These are phyloP conservation scores for Annona squamosa DNA, from an alignment of 164 flowering plant genomes.

Conservation along the genomic window DNA sequence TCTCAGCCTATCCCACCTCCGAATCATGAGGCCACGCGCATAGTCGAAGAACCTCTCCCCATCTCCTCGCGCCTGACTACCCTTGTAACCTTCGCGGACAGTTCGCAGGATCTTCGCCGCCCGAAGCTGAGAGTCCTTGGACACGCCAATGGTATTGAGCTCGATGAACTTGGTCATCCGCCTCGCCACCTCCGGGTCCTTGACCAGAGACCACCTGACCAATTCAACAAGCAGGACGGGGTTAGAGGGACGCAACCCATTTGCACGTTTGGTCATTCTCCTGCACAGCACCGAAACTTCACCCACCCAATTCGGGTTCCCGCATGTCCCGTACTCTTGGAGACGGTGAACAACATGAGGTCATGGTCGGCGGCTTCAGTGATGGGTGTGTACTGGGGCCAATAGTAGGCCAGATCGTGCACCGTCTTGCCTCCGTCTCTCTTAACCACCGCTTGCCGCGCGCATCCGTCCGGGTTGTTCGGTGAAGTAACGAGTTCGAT, in stretches of 20 bases:
- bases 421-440: constrained; percentile 39
- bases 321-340: constrained; percentile 96
- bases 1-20: constrained; percentile 51
- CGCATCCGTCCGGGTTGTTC: constrained; percentile 68
- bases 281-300: neutral
- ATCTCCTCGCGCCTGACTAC: neutral
- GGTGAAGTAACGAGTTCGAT: constrained; percentile 90
- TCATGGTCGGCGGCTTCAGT: constrained; percentile 56
- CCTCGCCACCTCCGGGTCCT: constrained; percentile 45
- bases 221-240: neutral
- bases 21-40: constrained; percentile 28
- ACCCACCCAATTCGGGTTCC: constrained; percentile 84
- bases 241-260: neutral
- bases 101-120: constrained; percentile 48
- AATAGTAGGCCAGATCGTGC: constrained; percentile 80
- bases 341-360: constrained; percentile 78
- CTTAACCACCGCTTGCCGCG: constrained; percentile 48
- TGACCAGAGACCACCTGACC: constrained; percentile 67
- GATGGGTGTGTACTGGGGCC: constrained; percentile 90
- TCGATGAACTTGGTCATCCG: constrained; percentile 48
- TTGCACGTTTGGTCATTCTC: neutral
- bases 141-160: constrained; percentile 53
- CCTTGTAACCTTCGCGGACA: constrained; percentile 33
- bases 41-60: constrained; percentile 27
- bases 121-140: constrained; percentile 66